Base-by-base conservation (phyloP, 805 yeast genomes). In the Barnettozyma siamensis region DNA sequence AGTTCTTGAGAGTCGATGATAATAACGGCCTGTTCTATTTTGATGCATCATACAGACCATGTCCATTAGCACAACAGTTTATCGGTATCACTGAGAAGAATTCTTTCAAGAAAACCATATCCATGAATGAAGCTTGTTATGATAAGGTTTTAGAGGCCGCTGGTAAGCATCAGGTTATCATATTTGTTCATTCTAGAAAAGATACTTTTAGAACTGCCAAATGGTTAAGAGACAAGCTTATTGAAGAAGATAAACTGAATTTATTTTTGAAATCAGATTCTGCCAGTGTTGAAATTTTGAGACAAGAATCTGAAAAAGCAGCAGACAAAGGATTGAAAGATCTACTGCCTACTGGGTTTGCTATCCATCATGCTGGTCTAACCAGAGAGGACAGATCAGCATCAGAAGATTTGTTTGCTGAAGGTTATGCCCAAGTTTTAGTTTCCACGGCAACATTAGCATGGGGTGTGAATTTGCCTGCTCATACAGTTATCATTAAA, bases 381-480 rank as follows among this genome's bases (percentile, higher is more conserved):
- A 65, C 76, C 15, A 75, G 78, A 48, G 69, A 67, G 7, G 96
- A 89, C 59, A 72, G 96, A 58, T 72, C 82, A 2, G 71, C 79
- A 4, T 78, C 88, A 0, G 97, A 88, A 60, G 95, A 87, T 55
- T 64, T 87, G 31, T 88, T 88, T 66, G 93, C 95, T 1, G 93
- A 82, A 49, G 95, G 96, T 3, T 79, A 84, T 45, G 64, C 87
- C n/a, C 83, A 80, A 51, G 84, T 88, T 1, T 66, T 88, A 42
- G 89, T 89, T 1, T 87, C 94, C 0, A 88, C 97, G 3, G 95
- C 96, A 0, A 88, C 97, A 0, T 72, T 88, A 45, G 96, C 97
- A 0, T 88, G 97, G 97, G 97, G 97, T 72, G 96, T 88, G 26
- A 88, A 88, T 58, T 69, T 88, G 42, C 97, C 97, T 2, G 96